Evolutionary conservation across 257 asterid genomes (phyloP), one percentile per base, ranked within the genome.

Genomic region (Penstemon eatonii): DNA sequence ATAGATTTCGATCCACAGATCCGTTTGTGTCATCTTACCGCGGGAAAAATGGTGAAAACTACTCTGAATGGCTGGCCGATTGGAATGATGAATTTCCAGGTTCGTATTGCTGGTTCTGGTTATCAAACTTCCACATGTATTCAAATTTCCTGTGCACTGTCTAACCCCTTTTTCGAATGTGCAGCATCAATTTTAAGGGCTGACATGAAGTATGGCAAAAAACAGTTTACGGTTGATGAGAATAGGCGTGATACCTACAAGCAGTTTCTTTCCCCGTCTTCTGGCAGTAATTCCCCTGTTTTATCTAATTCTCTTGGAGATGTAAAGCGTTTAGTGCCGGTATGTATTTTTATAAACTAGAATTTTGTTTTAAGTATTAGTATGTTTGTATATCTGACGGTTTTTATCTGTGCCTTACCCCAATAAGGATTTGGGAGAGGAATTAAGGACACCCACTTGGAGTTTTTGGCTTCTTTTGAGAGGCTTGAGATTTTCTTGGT

Each of bases 31-130:
- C 88, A 19, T 74, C 94, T 38, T 65, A 74, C 71, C 82, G 88
- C 52, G 72, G 87, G 36, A 84, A 91, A 68, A 86, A 85, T 67
- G 89, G 96, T 25, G 99, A 85, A 71, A 83, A 78, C 77, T 69
- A 73, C 71, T 76, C 89, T 0, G 97, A 91, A 7, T 87, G 84
- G 85, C 64, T 73, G 63, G 84, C 81, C 39, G 97, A 94, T 42
- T 94, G 99, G 99, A 94, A 85, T 67, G 76, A 79, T 54, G 99
- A 94, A 76, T 94, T 94, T 62, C 99, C 99, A 83, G 99, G 99
- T 93, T 51, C 64, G 47, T 68, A 68, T 62, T 60, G 63, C 45
- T 8, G 63, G 55, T 38, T 55, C 54, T 46, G 25, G 64, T 41
- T 36, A 66, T 56, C 65, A 58, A 39, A 41, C 36, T 9, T 50